Evolutionary conservation across 257 asterid species (phyloP).

Genomic region (Solanum ossicruentum): DNA sequence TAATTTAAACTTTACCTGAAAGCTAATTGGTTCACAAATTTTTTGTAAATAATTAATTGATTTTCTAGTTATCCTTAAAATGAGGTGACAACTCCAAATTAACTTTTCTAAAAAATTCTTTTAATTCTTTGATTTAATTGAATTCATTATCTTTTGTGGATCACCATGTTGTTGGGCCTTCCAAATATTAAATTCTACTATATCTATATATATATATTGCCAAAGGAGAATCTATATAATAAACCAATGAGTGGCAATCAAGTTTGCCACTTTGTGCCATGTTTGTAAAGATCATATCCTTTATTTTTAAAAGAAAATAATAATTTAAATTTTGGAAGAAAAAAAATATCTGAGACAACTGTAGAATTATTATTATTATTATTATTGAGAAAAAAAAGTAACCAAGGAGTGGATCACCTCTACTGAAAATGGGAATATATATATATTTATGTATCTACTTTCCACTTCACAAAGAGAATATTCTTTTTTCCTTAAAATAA

Average conservation of each 20-base stretch:
- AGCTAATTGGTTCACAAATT: too few relatives aligned
- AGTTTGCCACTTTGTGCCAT: neutral
- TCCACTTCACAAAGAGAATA: neutral
- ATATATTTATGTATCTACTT: neutral
- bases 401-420: neutral
- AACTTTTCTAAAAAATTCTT: too few relatives aligned
- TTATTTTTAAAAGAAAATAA: too few relatives aligned
- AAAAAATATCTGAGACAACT: neutral
- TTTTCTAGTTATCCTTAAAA: too few relatives aligned
- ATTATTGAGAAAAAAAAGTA: neutral
- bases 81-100: too few relatives aligned
- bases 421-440: neutral
- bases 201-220: too few relatives aligned
- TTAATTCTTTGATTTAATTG: too few relatives aligned
- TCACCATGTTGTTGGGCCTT: too few relatives aligned
- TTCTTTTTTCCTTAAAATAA: neutral
- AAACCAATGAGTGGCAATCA: neutral
- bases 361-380: neutral
- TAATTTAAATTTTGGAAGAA: neutral
- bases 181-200: too few relatives aligned
- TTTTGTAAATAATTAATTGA: too few relatives aligned
- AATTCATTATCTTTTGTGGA: too few relatives aligned
- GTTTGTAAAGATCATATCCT: neutral
- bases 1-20: too few relatives aligned
- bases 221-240: neutral